These are phyloP conservation scores for Jimgerdemannia flammicorona DNA, from an alignment of 192 early-diverging fungal genomes.

Conservation along the genomic window DNA sequence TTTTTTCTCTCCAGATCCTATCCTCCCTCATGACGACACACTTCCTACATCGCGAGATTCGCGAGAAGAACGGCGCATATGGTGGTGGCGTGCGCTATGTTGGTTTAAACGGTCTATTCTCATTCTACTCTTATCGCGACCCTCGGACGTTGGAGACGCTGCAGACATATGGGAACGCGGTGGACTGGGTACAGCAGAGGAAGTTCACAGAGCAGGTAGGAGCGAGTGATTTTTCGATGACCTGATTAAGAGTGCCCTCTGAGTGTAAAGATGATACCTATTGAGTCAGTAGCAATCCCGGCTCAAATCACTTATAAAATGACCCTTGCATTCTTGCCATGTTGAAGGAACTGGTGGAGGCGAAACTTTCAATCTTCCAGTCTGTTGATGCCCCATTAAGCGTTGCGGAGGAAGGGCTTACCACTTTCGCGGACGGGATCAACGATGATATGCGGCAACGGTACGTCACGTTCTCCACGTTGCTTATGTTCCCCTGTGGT, in stretches of 20 bases:
- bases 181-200: constrained; percentile 63
- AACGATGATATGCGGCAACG: constrained; percentile 84
- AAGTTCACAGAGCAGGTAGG: constrained; percentile 41
- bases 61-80: constrained; percentile 97
- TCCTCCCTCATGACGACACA: constrained; percentile 81
- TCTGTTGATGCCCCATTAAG: constrained; percentile 80
- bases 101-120: constrained; percentile 73
- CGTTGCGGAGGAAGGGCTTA: constrained; percentile 81
- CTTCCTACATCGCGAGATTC: constrained; percentile 93
- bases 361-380: constrained; percentile 88
- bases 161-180: constrained; percentile 56
- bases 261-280: no score
- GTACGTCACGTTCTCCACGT: constrained; percentile 29
- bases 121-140: constrained; percentile 93
- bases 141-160: constrained; percentile 74
- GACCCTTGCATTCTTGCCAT: not conserved
- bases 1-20: constrained; percentile 41
- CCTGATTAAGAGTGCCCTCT: no score
- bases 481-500: not conserved
- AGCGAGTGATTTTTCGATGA: not conserved
- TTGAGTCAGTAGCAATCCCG: no score
- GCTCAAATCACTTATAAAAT: no score
- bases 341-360: constrained; percentile 77
- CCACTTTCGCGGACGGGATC: constrained; percentile 71
- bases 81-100: constrained; percentile 83